These are phyloP conservation scores for Schwanniomyces occidentalis DNA, from an alignment of 805 yeast species.

Conservation along the genomic window DNA sequence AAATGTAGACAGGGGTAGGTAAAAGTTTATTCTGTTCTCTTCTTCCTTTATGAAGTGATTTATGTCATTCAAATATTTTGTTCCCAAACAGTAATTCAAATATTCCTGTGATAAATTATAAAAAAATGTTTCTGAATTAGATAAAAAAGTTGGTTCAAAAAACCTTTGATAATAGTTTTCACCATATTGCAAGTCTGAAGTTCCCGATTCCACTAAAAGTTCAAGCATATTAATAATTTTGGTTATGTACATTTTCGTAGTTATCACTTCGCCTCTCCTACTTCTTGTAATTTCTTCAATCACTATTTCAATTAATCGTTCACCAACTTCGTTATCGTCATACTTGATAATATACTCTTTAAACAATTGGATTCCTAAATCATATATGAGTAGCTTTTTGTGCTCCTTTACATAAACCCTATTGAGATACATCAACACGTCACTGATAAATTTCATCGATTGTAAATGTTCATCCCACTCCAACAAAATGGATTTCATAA, in stretches of 20 bases:
- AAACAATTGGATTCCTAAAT: slow-evolving; percentile 70
- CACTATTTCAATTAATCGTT: slow-evolving; percentile 47
- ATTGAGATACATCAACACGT: slow-evolving; percentile 83
- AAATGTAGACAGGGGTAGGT: slow-evolving; percentile 53
- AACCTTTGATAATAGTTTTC: slow-evolving; percentile 62
- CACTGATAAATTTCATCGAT: slow-evolving; percentile 76
- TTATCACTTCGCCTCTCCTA: slow-evolving; percentile 53
- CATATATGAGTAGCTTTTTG: slow-evolving; percentile 64
- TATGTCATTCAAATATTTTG: slow-evolving; percentile 54
- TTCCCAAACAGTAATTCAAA: slow-evolving; percentile 46
- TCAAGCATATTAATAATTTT: slow-evolving; percentile 72
- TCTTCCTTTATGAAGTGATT: slow-evolving; percentile 62
- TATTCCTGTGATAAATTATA: slow-evolving; percentile 44
- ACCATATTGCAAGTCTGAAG: slow-evolving; percentile 31
- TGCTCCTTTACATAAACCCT: slow-evolving; percentile 77
- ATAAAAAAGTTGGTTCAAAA: slow-evolving; percentile 67
- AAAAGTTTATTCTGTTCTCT: slow-evolving; percentile 52
- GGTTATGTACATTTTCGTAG: slow-evolving; percentile 59
- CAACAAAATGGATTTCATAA: slow-evolving; percentile 34
- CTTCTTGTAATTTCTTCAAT: slow-evolving; percentile 57
- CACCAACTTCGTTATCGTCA: slow-evolving; percentile 52
- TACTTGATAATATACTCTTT: slow-evolving; percentile 57
- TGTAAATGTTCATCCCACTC: slow-evolving; percentile 75
- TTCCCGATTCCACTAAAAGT: slow-evolving; percentile 46
- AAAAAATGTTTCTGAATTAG: slow-evolving; percentile 58